Evolutionary conservation across 2,329 filamentous ascomycete genomes (phyloP).

Genomic region (Botryotinia globosa): DNA sequence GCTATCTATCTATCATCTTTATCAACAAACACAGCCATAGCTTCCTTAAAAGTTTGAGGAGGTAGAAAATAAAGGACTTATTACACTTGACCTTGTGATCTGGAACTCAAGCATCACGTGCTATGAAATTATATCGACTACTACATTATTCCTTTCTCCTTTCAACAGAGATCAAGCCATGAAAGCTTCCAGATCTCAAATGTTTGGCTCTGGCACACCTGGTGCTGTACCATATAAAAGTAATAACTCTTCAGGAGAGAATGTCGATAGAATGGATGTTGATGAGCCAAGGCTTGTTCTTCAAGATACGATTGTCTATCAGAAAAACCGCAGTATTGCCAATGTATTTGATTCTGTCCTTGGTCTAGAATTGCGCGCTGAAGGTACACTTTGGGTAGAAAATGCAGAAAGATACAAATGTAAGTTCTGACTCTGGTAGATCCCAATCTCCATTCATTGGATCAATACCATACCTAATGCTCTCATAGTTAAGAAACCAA

Average conservation of each 20-base stretch:
- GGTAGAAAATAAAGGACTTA: background rate
- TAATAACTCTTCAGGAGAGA: background rate
- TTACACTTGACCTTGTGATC: background rate
- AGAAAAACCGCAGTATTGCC: background rate
- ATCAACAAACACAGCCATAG: background rate
- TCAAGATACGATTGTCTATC: constrained; percentile 15
- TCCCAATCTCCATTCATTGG: background rate
- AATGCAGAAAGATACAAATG: constrained; percentile 14
- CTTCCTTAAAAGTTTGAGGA: background rate
- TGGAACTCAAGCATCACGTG: background rate
- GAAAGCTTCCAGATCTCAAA: background rate
- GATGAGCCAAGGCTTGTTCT: constrained; percentile 13
- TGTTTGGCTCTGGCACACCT: background rate
- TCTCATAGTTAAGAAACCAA: constrained; percentile 13
- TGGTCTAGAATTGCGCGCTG: constrained; percentile 3
- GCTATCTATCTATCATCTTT: background rate
- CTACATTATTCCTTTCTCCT: background rate
- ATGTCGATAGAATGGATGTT: background rate
- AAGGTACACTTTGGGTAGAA: constrained; percentile 18
- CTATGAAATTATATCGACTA: no score
- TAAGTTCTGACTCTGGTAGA: background rate
- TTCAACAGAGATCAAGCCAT: background rate
- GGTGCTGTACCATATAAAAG: background rate
- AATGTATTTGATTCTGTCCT: constrained; percentile 7
- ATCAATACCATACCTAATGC: background rate